Evolutionary conservation across 805 yeast species (phyloP), one percentile per base, ranked within the genome.

Genomic region (Debaryomyces castellii): DNA sequence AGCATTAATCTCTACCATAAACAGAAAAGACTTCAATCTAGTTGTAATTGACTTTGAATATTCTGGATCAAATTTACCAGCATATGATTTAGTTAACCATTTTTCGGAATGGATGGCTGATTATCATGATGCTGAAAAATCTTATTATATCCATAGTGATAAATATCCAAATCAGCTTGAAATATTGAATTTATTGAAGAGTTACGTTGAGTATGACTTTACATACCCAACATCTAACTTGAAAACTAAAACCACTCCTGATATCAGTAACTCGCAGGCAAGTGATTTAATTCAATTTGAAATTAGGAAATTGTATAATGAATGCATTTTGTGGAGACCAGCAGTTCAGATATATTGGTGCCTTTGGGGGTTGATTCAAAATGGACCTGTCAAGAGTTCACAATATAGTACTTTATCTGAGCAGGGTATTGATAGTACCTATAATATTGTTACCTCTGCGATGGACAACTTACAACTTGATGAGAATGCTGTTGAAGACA

Each of bases 101-200:
- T 87, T 94, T 54, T 79, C 87, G 52, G 99, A 92, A 69, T 92
- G 99, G 99, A 94, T 91, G 97, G 78, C 89, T 40, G 89, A 94
- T 69, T 94, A 92, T 62, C 88, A 85, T 58, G 80, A 82, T 53
- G 78, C 83, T 1, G 69, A 73, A 16, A 49, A 53, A 40, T 66
- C 73, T 12, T 80, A 85, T 61, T 78, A 66, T 45, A 69, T 87
- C n/a, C 74, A 78, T 54, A 71, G 67, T 27, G 67, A 75, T 10
- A 66, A 69, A 32, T 94, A 78, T 64, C 99, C 99, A 8, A 69
- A 73, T 11, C 70, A 73, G 49, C 81, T 81, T 38, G 85, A 90
- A 60, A 83, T 86, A 57, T 60, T 84, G 51, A 84, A 85, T 57
- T 77, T 90, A 53, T 64, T 92, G 43, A 80, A 81, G 51, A 80